phyloP scores from a whole-genome alignment of 306 rosid genomes.

The Castanea mollissima region DNA sequence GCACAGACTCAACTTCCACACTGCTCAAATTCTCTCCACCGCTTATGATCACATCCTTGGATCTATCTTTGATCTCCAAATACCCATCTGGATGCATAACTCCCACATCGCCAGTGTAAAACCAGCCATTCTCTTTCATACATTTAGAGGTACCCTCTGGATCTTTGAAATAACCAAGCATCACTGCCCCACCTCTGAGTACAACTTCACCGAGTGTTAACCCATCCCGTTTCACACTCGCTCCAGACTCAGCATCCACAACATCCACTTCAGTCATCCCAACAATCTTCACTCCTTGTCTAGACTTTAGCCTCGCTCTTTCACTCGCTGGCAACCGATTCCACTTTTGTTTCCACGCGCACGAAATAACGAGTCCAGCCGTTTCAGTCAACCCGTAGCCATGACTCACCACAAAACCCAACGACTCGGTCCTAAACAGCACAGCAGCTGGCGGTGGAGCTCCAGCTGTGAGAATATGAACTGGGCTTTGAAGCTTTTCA shows the following conservation, averaged over 20 bases:
- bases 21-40: conserved; percentile 88
- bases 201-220: conserved; percentile 48
- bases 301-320: conserved; percentile 59
- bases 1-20: conserved; percentile 63
- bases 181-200: conserved; percentile 43
- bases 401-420: conserved; percentile 57
- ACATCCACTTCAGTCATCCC: conserved; percentile 50
- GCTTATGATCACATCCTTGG: conserved; percentile 69
- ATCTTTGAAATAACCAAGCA: conserved; percentile 71
- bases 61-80: conserved; percentile 65
- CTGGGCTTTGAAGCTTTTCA: conserved; percentile 29
- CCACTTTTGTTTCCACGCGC: conserved; percentile 72
- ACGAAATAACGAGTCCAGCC: conserved; percentile 39
- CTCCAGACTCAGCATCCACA: conserved; percentile 29
- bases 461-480: conserved; percentile 61
- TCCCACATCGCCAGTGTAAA: conserved; percentile 65
- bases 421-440: conserved; percentile 43
- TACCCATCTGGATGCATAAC: conserved; percentile 77
- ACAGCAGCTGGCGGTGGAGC: conserved; percentile 64
- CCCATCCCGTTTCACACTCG: conserved; percentile 53
- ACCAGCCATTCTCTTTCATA: conserved; percentile 52
- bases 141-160: conserved; percentile 34
- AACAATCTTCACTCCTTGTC: conserved; percentile 63
- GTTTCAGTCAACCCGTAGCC: conserved; percentile 72
- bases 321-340: conserved; percentile 51